Base-by-base conservation (phyloP, 371 early-diverging fungal species). In the Choanephora cucurbitarum region DNA sequence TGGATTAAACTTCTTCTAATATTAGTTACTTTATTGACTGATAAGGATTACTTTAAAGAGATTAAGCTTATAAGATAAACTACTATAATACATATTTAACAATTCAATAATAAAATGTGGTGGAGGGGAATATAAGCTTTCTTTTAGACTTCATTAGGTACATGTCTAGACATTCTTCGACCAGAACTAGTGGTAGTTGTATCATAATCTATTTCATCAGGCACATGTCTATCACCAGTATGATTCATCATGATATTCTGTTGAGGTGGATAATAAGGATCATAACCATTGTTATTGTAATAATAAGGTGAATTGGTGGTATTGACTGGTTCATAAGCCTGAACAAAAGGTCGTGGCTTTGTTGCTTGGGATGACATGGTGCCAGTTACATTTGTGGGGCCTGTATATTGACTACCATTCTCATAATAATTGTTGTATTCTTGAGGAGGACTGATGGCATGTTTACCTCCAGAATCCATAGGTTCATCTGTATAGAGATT, bases 321-420 rank as follows among this genome's bases (percentile, higher is more conserved):
- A 49, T 32, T 57, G 42, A 15, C 32, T 22, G 65, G 60, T 23
- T 64, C 46, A 22, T 64, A 64, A 3, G 65, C 65, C n/a, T 55
- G 60, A 0, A 64, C 57, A 60, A 64, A 55, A 0, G 65, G 60
- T 40, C 65, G 44, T 1, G 65, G 57, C 10, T 62, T 56, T 1
- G 48, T 44, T 3, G 34, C 55, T 42, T 42, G 39, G 6, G 24
- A 17, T 11, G 41, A 44, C 5, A 19, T 28, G 3, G 48, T 28
- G 28, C n/a, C 52, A n/a, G 24, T 60, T 54, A 53, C 32, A 10
- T 32, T 52, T 0, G 57, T 49, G 1, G n/a, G n/a, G n/a, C n/a
- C n/a, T n/a, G n/a, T n/a, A n/a, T 44, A 7, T 37, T 53, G 53
- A 15, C 60, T 40, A n/a, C 54, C 37, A 1, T 23, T 28, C 7